Base-by-base conservation (phyloP, 2,329 filamentous ascomycete species). In the Waltergamsia citrina region DNA sequence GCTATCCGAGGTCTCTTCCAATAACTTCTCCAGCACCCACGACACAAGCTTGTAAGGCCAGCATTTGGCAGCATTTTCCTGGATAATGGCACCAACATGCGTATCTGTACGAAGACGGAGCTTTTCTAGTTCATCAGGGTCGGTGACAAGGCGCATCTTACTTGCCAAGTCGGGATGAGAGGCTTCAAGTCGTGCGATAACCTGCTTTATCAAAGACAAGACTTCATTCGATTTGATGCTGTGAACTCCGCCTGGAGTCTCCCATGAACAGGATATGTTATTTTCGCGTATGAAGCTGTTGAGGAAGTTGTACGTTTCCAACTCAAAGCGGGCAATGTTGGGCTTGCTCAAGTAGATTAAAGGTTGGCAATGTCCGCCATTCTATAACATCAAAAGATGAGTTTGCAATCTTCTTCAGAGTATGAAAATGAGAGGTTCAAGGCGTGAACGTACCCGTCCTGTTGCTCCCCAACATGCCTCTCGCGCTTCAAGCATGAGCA, bases 11-110 rank as follows among this genome's bases (percentile, higher is more conserved):
- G 53, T 49, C 33, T 42, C 44, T 19, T 37, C 41, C 2, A 74
- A 48, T 0, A 85, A 66, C 7, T 62, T 54, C 49, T 84, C 74
- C 1, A 94, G 59, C 1, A 88, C 66, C 56, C 77, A 81, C 2
- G 76, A 64, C 3, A 94, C 78, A 14, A 93, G 71, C 57, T 92
- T 93, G 56, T 93, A 94, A 0, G 86, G 86, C 82, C 82, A 88
- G 29, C 85, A 52, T 44, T 75, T 76, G 0, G 78, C 82, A 0
- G 84, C 83, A 27, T 73, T 60, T 26, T 62, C 60, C 40, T 80
- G 80, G 12, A 80, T 59, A 4, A 86, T 67, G 6, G 77, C 81
- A 3, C 78, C 84, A 7, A 67, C 50, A 6, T 76, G 78, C 7
- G 54, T 53, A n/a, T 34, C 23, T 8, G 20, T 18, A 6, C 29